A percentile compares a stretch with the other conserved stretches of the same genome.
Evolutionary conservation across 108 stramenopile genomes (phyloP).

Genomic region (Cyclotella baltica): DNA sequence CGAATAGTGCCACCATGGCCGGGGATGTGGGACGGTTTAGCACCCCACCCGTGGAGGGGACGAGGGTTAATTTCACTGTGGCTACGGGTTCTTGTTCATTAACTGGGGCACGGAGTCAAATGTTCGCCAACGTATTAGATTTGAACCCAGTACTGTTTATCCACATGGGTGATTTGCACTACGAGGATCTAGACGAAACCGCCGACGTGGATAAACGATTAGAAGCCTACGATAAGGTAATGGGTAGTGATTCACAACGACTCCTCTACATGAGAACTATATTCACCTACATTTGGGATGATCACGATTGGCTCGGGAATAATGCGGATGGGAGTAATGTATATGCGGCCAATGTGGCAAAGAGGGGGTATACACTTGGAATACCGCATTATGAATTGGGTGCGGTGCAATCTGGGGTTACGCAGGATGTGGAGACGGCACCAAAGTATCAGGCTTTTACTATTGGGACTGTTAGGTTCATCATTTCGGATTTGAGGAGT

Average conservation of each 20-base stretch:
- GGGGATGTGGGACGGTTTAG: slow-evolving; percentile 45
- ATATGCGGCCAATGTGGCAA: slow-evolving; percentile 38
- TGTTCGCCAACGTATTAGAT: slow-evolving; percentile 47
- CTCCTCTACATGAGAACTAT: slow-evolving; percentile 50
- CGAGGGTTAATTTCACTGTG: slow-evolving; percentile 57
- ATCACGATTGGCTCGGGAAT: slow-evolving; percentile 70
- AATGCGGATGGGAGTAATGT: slow-evolving; percentile 43
- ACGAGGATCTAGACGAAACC: slow-evolving; percentile 57
- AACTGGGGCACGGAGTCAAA: slow-evolving; percentile 46
- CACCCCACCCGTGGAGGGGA: slow-evolving; percentile 51
- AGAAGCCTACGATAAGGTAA: slow-evolving; percentile 53
- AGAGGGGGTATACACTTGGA: slow-evolving; percentile 41
- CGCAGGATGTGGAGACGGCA: slow-evolving; percentile 14
- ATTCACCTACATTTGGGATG: slow-evolving; percentile 68
- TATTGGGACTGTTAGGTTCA: slow-evolving; percentile 67
- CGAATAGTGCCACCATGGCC: slow-evolving; percentile 42
- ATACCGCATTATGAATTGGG: slow-evolving; percentile 55
- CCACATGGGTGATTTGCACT: slow-evolving; percentile 68
- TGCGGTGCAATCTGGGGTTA: slow-evolving; percentile 16
- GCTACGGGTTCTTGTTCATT: slow-evolving; percentile 57
- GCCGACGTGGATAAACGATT: slow-evolving; percentile 50
- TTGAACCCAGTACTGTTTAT: slow-evolving; percentile 57
- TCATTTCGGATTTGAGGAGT: slow-evolving; percentile 63
- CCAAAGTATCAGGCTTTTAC: slow-evolving; percentile 69
- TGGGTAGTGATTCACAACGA: slow-evolving; percentile 56